Conservation (phyloP, 2,329 filamentous ascomycete species). For the Onygenales sp. region DNA sequence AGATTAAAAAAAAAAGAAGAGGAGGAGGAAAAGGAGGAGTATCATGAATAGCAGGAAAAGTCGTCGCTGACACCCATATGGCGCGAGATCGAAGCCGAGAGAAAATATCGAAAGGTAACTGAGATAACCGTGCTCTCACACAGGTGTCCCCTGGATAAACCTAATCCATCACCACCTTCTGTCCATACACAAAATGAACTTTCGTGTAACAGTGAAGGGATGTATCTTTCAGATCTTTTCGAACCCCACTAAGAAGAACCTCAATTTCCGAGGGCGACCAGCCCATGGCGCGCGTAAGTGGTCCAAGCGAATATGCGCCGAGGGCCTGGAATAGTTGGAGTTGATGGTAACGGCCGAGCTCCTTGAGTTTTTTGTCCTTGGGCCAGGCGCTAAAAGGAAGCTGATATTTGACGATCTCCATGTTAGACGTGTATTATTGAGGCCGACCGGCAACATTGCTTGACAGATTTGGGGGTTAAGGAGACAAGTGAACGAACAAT, state of each 20-base stretch:
- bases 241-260: neutral
- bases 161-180: neutral
- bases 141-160: neutral
- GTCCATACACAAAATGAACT: conserved; percentile 7
- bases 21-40: too few species aligned
- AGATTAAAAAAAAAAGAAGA: too few species aligned
- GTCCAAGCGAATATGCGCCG: conserved; percentile 8
- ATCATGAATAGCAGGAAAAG: too few species aligned
- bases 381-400: conserved; percentile 11
- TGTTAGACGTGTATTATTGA: too few species aligned
- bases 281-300: conserved; percentile 7
- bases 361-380: conserved; percentile 1
- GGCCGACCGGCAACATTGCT: too few species aligned
- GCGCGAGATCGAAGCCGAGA: too few species aligned
- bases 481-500: conserved; percentile 18
- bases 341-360: conserved; percentile 3
- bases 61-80: too few species aligned
- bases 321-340: conserved; percentile 9
- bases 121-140: neutral
- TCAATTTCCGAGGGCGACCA: conserved; percentile 2
- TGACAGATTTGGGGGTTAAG: too few species aligned
- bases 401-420: neutral
- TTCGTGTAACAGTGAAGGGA: conserved; percentile 4
- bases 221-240: conserved; percentile 7
- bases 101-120: too few species aligned